phyloP scores from a whole-genome alignment of 1,139 yeast genomes.

The Lodderomyces theae region DNA sequence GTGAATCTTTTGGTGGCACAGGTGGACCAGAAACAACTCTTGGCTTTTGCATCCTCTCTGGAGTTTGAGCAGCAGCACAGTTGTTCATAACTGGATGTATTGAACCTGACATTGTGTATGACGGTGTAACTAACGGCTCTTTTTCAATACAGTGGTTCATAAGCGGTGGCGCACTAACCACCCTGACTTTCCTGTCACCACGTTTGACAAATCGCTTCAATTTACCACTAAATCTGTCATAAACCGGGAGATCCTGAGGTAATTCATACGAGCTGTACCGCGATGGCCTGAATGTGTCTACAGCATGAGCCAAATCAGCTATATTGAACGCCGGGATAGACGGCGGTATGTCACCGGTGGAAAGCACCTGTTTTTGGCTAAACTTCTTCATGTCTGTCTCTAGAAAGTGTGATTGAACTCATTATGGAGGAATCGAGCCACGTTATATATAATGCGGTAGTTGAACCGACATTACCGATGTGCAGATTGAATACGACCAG shows the following conservation, averaged over 20 bases:
- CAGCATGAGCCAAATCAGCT: constrained; percentile 27
- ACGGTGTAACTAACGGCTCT: constrained; percentile 9
- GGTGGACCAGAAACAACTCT: neutral
- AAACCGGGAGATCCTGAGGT: constrained; percentile 31
- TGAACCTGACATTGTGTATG: neutral
- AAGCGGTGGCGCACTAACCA: constrained; percentile 13
- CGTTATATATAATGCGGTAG: too few relatives aligned
- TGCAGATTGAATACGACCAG: constrained; percentile 1
- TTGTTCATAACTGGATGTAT: neutral
- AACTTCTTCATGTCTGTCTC: neutral
- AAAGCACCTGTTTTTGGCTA: constrained; percentile 7
- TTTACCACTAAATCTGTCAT: constrained; percentile 23
- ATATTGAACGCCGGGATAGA: constrained; percentile 11
- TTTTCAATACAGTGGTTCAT: neutral
- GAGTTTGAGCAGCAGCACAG: neutral
- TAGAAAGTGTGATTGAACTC: neutral
- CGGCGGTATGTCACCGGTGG: constrained; percentile 13
- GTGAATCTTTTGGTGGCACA: neutral
- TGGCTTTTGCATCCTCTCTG: neutral
- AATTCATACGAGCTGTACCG: constrained; percentile 26
- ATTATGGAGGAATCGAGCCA: too few relatives aligned
- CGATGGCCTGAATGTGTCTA: constrained; percentile 29
- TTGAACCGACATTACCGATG: neutral
- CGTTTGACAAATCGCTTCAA: constrained; percentile 19
- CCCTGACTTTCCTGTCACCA: constrained; percentile 21